A percentile compares a stretch with the other conserved stretches of the same genome.
phyloP scores from a whole-genome alignment of 768 basidiomycete genomes.

The Neoboletus magnificus region DNA sequence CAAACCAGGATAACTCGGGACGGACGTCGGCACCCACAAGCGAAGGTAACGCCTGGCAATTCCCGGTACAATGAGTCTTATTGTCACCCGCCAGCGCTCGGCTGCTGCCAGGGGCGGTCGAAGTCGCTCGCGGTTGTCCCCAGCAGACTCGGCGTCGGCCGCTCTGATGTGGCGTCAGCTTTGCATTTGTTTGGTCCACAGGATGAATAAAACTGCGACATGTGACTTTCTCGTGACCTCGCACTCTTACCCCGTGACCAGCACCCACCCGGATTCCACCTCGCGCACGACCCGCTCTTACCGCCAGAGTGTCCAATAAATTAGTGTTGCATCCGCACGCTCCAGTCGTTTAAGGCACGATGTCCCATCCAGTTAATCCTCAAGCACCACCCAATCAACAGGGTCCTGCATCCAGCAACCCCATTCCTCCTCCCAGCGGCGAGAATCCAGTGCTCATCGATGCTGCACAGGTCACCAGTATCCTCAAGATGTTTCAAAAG shows the following conservation, averaged over 20 bases:
- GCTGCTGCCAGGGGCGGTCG: no score
- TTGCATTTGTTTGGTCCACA: constrained; percentile 32
- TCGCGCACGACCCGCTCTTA: constrained; percentile 4
- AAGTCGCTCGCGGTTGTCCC: not conserved
- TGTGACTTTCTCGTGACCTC: constrained; percentile 44
- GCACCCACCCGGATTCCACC: constrained; percentile 17
- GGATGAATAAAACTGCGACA: constrained; percentile 35
- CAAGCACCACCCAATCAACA: constrained; percentile 15
- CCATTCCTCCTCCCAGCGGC: constrained; percentile 7
- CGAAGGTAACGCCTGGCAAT: no score
- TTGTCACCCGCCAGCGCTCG: no score
- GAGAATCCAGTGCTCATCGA: constrained; percentile 35
- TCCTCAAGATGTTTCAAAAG: constrained; percentile 60
- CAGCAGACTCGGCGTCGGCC: not conserved
- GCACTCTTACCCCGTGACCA: constrained; percentile 42
- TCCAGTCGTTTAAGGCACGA: not conserved
- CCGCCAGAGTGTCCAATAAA: constrained; percentile 1
- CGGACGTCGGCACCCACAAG: no score
- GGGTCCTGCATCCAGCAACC: constrained; percentile 2
- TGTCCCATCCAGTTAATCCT: constrained; percentile 13
- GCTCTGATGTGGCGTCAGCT: constrained; percentile 12
- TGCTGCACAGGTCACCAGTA: constrained; percentile 53
- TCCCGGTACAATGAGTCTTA: no score
- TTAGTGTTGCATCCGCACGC: not conserved
- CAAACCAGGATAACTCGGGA: no score